Base-by-base conservation (phyloP, 2,329 filamentous ascomycete species). In the Monilinia fructicola region DNA sequence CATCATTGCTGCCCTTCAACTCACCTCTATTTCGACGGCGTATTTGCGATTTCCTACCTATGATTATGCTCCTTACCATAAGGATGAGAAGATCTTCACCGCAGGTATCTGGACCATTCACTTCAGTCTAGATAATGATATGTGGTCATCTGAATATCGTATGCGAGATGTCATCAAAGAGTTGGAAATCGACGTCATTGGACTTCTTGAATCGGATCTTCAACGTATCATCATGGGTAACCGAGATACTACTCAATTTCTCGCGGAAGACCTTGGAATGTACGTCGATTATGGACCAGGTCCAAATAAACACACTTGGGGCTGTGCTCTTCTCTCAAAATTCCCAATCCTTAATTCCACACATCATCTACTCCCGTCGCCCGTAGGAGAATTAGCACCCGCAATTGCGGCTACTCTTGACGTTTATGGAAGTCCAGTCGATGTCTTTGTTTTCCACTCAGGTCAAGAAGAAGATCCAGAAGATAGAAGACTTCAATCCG, bases 171-270 rank as follows among this genome's bases (percentile, higher is more conserved):
- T 96, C 18, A 89, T 97, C 78, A 88, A 92, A 75, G 95, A 98
- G 74, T 82, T 97, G n/a, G 95, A 99, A 78, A 81, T 99, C n/a
- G 95, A 99, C 75, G 92, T 99, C 6, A 85, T 99, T 56, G 95
- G 95, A n/a, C 85, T 99, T 26, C 84, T 99, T 0, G 95, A 99
- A 78, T 91, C 90, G 0, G 95, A 99, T 77, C 85, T 92, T 46
- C 95, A 99, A 80, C 91, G 94, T 72, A 97, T 99, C 80, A 99
- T 99, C 82, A 99, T 98, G 95, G 95, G 95, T 75, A 99, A 98
- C 80, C 90, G 95, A 71, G 95, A 99, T 77, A 90, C 92, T 11
- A 97, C 95, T 1, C 95, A 98, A 77, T 96, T 92, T 79, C 85
- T 99, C 11, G 93, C 95, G 26, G 94, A 98, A 77, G 93, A 99